These are phyloP conservation scores for Quercus alba DNA, from an alignment of 306 rosid genomes.

Conservation along the genomic window DNA sequence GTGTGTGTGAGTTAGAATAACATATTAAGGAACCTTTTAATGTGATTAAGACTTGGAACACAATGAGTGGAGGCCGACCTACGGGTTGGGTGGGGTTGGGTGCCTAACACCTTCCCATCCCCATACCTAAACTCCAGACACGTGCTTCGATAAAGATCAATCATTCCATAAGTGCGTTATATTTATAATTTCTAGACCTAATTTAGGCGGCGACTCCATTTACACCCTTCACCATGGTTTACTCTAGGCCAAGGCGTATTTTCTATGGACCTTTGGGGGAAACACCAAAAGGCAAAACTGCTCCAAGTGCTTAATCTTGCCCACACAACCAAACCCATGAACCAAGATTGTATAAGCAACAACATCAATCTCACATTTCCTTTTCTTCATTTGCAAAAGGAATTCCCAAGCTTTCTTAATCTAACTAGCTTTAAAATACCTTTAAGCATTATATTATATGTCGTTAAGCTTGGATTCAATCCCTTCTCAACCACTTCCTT, in stretches of 20 bases:
- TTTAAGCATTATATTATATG: slow-evolving; percentile 66
- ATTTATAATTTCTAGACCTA: too few species aligned
- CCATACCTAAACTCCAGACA: too few species aligned
- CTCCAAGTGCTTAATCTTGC: slow-evolving; percentile 45
- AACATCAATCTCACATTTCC: slow-evolving; percentile 76
- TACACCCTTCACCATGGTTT: too few species aligned
- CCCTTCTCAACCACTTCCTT: slow-evolving; percentile 87
- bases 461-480: slow-evolving; percentile 50
- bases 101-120: too few species aligned
- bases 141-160: too few species aligned
- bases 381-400: slow-evolving; percentile 70
- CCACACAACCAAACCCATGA: slow-evolving; percentile 74
- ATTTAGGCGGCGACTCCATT: too few species aligned
- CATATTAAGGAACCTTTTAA: too few species aligned
- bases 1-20: too few species aligned
- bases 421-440: slow-evolving; percentile 70
- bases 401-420: slow-evolving; percentile 80
- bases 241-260: too few species aligned
- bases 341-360: slow-evolving; percentile 88
- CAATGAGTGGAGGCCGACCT: too few species aligned
- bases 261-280: slow-evolving; percentile 29
- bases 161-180: too few species aligned
- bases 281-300: slow-evolving; percentile 11
- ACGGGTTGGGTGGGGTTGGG: too few species aligned
- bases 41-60: neutral